Evolutionary conservation across 2,329 filamentous ascomycete species (phyloP).

Genomic region (Teratosphaeria zuluensis): DNA sequence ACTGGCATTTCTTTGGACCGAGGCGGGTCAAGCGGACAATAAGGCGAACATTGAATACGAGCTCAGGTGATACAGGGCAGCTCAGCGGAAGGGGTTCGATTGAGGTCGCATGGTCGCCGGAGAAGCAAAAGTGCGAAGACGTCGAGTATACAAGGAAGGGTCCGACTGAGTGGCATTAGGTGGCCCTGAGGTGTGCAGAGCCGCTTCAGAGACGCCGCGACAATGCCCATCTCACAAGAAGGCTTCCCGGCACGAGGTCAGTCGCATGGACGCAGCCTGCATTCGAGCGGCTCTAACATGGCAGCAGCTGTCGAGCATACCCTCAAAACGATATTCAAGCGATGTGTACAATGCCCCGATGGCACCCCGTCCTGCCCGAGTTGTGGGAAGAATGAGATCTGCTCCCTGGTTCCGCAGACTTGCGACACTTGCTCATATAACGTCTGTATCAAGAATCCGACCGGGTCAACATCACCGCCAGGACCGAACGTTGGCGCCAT

Average conservation of each 20-base stretch:
- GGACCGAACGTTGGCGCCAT: slow-evolving; percentile 72
- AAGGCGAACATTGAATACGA: not conserved
- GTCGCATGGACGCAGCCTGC: not conserved
- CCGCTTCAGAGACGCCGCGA: not conserved
- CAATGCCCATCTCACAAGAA: not conserved
- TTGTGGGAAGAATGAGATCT: slow-evolving; percentile 48
- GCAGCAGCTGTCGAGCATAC: slow-evolving; percentile 14
- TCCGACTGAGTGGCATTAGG: not conserved
- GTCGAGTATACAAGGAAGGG: too few species aligned
- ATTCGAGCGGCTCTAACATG: slow-evolving; percentile 1
- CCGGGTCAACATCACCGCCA: slow-evolving; percentile 24
- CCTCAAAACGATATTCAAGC: slow-evolving; percentile 39
- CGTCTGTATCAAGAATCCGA: slow-evolving; percentile 41
- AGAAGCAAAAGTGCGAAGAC: not conserved
- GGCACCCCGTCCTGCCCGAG: slow-evolving; percentile 47
- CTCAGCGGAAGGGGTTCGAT: not conserved
- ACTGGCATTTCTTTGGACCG: not conserved
- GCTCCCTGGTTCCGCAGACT: slow-evolving; percentile 48
- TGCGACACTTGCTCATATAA: slow-evolving; percentile 53
- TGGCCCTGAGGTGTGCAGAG: not conserved
- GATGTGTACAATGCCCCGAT: slow-evolving; percentile 49
- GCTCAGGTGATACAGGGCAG: not conserved
- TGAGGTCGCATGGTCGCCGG: not conserved
- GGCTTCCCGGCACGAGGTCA: not conserved
- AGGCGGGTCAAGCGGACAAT: not conserved